Conservation (phyloP, 1,284 basidiomycete genomes). For the Paramarasmius palmivorus region DNA sequence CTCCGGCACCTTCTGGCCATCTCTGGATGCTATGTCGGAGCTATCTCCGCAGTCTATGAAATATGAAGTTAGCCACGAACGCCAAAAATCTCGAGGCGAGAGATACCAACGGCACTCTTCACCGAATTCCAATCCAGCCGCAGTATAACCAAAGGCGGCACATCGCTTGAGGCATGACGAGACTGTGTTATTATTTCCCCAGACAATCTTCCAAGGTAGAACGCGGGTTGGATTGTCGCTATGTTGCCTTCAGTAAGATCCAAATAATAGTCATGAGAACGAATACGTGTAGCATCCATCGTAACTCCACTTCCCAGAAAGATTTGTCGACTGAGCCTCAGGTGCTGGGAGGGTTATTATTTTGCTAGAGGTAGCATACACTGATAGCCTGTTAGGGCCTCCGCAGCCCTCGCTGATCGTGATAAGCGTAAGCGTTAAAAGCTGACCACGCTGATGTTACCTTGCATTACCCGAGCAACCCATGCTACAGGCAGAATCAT, state of each 20-base stretch:
- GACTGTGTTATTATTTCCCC: slow-evolving; percentile 61
- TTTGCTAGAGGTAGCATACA: slow-evolving; percentile 56
- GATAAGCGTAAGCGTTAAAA: slow-evolving; percentile 2
- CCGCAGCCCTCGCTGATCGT: slow-evolving; percentile 63
- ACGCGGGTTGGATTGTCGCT: slow-evolving; percentile 32
- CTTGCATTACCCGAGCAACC: slow-evolving; percentile 63
- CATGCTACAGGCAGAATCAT: slow-evolving; percentile 61
- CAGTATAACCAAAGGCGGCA: slow-evolving; percentile 64
- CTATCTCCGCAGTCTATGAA: slow-evolving; percentile 66
- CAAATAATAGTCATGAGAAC: neutral
- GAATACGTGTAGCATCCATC: slow-evolving; percentile 65
- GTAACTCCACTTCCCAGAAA: slow-evolving; percentile 66
- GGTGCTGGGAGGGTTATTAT: slow-evolving; percentile 63
- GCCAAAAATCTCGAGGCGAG: neutral
- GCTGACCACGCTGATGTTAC: slow-evolving; percentile 36
- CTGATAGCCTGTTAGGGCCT: slow-evolving; percentile 66
- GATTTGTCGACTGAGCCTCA: slow-evolving; percentile 46
- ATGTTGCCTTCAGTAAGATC: slow-evolving; percentile 21
- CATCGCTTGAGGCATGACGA: slow-evolving; percentile 64
- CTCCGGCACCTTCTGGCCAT: slow-evolving; percentile 28
- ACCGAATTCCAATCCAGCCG: slow-evolving; percentile 59
- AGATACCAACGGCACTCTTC: slow-evolving; percentile 66
- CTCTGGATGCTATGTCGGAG: slow-evolving; percentile 46
- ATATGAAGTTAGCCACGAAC: neutral
- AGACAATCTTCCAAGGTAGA: slow-evolving; percentile 62